A percentile compares a stretch with the other conserved stretches of the same genome.
Evolutionary conservation across 2,329 filamentous ascomycete species (phyloP).

Genomic region (Fusarium musae): DNA sequence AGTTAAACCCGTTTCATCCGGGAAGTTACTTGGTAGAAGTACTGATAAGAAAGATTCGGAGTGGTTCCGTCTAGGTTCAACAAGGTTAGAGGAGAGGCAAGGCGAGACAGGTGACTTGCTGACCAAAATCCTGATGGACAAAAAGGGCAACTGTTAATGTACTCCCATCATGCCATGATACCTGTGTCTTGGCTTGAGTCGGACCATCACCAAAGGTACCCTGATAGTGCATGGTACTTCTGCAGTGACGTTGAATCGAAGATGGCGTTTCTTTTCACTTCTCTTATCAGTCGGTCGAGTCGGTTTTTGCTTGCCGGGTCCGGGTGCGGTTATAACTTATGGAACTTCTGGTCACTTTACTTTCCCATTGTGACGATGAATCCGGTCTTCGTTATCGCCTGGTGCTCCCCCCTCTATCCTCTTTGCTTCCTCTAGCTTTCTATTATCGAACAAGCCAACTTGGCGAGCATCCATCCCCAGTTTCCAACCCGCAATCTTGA

Average conservation of each 20-base stretch:
- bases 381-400: slow-evolving; percentile 38
- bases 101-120: slow-evolving; percentile 33
- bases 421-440: background rate
- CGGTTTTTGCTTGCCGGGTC: slow-evolving; percentile 20
- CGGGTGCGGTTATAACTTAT: slow-evolving; percentile 7
- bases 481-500: slow-evolving; percentile 31
- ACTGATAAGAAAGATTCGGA: slow-evolving; percentile 43
- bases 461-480: slow-evolving; percentile 23
- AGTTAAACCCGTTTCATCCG: slow-evolving; percentile 21
- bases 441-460: slow-evolving; percentile 2
- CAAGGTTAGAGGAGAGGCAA: slow-evolving; percentile 3
- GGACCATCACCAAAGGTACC: slow-evolving; percentile 22
- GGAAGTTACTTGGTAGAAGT: slow-evolving; percentile 35
- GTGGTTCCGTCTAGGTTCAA: slow-evolving; percentile 29
- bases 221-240: slow-evolving; percentile 21
- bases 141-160: slow-evolving; percentile 34
- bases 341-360: slow-evolving; percentile 22
- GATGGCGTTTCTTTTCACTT: slow-evolving; percentile 32
- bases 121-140: slow-evolving; percentile 26
- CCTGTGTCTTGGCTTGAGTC: slow-evolving; percentile 18
- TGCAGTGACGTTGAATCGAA: slow-evolving; percentile 24
- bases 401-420: slow-evolving; percentile 28
- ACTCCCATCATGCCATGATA: slow-evolving; percentile 22
- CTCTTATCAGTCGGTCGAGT: slow-evolving; percentile 44
- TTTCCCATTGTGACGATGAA: slow-evolving; percentile 37